Evolutionary conservation across 2,329 filamentous ascomycete species (phyloP).

Genomic region (Trichoderma semiorbis): DNA sequence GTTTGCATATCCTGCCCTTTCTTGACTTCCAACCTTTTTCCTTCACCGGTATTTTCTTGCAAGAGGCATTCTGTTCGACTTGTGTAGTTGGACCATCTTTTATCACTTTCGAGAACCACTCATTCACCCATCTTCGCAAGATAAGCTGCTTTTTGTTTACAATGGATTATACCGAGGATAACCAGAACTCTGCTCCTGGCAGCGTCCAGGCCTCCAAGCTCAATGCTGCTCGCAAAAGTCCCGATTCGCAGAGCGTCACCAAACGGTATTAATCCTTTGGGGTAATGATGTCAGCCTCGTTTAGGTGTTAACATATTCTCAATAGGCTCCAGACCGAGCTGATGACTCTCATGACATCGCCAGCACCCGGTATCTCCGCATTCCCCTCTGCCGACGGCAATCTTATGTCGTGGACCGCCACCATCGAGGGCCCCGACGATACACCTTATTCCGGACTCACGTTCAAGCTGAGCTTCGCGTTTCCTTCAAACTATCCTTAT

Average conservation of each 20-base stretch:
- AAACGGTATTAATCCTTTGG: conserved; percentile 57
- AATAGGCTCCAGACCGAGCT: conserved; percentile 88
- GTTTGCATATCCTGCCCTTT: conserved; percentile 7
- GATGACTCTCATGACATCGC: conserved; percentile 97
- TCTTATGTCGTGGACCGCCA: conserved; percentile 88
- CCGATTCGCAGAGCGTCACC: conserved; percentile 70
- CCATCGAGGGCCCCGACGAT: conserved; percentile 84
- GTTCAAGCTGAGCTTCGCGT: conserved; percentile 89
- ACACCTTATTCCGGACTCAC: conserved; percentile 86
- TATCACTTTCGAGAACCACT: neutral
- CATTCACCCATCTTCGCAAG: neutral
- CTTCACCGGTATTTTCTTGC: neutral
- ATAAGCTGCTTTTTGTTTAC: conserved; percentile 1
- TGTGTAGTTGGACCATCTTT: neutral
- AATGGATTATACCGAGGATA: conserved; percentile 50
- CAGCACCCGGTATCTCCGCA: conserved; percentile 88
- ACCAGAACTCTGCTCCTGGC: conserved; percentile 65
- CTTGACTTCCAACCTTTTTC: neutral
- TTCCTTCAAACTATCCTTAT: conserved; percentile 92
- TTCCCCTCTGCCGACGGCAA: conserved; percentile 90
- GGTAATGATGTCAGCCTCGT: neutral
- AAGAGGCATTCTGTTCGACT: neutral
- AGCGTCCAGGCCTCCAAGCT: conserved; percentile 61
- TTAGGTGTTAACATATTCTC: neutral
- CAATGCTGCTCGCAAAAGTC: conserved; percentile 51